Conservation (phyloP, 768 basidiomycete genomes). For the Rhodotorula kratochvilovae region DNA sequence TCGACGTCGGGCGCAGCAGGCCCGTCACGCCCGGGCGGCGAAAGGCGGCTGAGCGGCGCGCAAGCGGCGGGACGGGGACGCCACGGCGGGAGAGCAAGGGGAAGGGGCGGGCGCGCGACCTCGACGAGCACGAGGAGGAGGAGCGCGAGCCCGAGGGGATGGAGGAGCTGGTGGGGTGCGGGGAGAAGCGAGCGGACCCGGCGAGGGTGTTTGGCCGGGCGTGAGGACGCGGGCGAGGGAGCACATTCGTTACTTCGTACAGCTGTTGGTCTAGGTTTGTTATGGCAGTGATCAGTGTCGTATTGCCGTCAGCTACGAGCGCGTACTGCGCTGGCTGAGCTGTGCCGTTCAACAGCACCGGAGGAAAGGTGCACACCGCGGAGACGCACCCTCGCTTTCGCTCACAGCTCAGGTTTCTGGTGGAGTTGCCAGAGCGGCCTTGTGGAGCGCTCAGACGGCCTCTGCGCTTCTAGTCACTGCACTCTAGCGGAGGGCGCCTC, state of each 20-base stretch:
- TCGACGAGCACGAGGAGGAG: background rate
- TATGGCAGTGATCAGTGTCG: background rate
- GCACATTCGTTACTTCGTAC: no score
- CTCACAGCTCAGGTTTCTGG: no score
- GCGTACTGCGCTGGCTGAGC: no score
- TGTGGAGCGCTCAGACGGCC: no score
- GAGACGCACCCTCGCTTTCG: no score
- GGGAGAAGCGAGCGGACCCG: background rate
- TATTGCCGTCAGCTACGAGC: no score
- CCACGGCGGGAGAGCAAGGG: background rate
- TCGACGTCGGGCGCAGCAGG: background rate
- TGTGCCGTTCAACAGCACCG: no score
- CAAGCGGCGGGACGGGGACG: background rate
- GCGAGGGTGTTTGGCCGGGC: constrained; percentile 11
- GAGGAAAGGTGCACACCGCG: no score
- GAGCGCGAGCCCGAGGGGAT: background rate
- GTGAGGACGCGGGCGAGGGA: background rate
- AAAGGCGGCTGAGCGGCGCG: background rate
- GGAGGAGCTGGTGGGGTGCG: constrained; percentile 6
- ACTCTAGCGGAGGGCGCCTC: background rate
- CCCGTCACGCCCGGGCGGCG: constrained; percentile 8
- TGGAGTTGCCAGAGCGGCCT: no score
- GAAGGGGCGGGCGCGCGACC: background rate
- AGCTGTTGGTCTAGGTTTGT: no score
- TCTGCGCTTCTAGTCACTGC: no score